Evolutionary conservation across 805 yeast species (phyloP).

Genomic region (Ogataea ganodermae): DNA sequence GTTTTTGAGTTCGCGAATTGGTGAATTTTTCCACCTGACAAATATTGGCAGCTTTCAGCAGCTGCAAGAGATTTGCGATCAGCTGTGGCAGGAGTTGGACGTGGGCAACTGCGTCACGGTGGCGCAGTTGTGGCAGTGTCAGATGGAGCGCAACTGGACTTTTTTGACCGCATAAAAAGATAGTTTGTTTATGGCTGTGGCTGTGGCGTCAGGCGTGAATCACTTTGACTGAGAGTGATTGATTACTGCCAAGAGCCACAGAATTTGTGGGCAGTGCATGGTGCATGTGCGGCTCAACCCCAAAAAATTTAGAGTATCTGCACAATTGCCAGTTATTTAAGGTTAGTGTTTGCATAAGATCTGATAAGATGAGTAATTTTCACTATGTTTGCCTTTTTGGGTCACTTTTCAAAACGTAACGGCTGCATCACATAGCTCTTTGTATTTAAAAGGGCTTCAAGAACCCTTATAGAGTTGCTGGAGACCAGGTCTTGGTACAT

Average conservation of each 20-base stretch:
- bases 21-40: constrained; percentile 8
- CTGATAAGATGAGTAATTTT: constrained; percentile 1
- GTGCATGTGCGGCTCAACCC: not conserved
- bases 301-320: not conserved
- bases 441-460: no score
- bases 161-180: constrained; percentile 9
- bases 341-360: not conserved
- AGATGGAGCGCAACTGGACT: constrained; percentile 5
- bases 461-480: no score
- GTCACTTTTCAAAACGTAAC: not conserved
- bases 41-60: constrained; percentile 13
- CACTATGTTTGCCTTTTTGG: not conserved
- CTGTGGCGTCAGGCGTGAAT: not conserved
- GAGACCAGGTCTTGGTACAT: no score
- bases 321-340: not conserved
- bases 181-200: no score
- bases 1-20: constrained; percentile 1
- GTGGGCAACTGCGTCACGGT: constrained; percentile 5
- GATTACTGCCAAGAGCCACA: no score
- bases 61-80: constrained; percentile 7
- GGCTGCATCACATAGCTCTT: no score
- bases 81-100: constrained; percentile 11
- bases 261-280: constrained; percentile 1
- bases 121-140: constrained; percentile 8
- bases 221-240: no score